Base-by-base conservation (phyloP, 176 grass and related monocot genomes). In the Stipa capillata region DNA sequence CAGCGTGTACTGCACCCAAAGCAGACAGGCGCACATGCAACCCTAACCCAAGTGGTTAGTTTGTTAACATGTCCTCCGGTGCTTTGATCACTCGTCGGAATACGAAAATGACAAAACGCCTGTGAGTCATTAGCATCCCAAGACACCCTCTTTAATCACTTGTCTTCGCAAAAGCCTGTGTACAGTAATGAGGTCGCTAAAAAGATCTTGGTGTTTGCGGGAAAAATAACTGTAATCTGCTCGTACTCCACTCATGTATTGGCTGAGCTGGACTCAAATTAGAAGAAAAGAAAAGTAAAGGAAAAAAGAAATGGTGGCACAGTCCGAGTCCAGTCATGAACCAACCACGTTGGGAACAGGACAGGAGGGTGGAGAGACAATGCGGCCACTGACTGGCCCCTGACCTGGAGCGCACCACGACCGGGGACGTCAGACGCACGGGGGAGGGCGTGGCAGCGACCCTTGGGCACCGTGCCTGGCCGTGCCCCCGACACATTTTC, bases 401-500 rank as follows among this genome's bases (percentile, higher is more conserved):
- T n/a, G n/a, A n/a, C n/a, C n/a, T n/a, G n/a, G n/a, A n/a, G n/a
- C n/a, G n/a, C n/a, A 21, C 70, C 60, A 67, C 70, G 81, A 36
- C n/a, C n/a, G n/a, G n/a, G n/a, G n/a, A n/a, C n/a, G n/a, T n/a
- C n/a, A n/a, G n/a, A n/a, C n/a, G n/a, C n/a, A n/a, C n/a, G n/a
- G n/a, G n/a, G n/a, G 20, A 4, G 79, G 48, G 18, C 17, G 40
- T 15, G 36, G 63, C 13, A 24, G 53, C 57, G 31, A 63, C 31
- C 65, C 39, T 27, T 43, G 3, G 1, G 9, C 11, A 14, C 14
- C 2, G 6, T 61, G 57, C 31, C 60, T 20, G 21, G 42, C 32
- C 71, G 13, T 52, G 21, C 59, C 75, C 58, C 77, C 84, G 78
- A 86, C 84, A 86, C 41, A 86, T 81, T 81, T 86, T 86, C 84